Percentiles rank a stretch among this genome's conserved stretches.
Evolutionary conservation across 257 asterid genomes (phyloP).

Genomic region (Marsdenia floribunda): DNA sequence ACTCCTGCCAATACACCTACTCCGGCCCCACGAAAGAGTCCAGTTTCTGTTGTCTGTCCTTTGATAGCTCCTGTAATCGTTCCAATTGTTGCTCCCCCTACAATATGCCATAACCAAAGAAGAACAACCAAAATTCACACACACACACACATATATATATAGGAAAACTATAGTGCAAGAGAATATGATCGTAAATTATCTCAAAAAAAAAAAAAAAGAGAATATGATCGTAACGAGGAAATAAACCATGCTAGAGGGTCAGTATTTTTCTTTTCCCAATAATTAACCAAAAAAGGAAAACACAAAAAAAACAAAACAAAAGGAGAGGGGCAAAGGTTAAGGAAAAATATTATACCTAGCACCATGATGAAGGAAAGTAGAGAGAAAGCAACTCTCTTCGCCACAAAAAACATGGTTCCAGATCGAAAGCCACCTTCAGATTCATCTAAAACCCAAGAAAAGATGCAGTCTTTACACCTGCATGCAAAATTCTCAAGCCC

Average conservation of each 20-base stretch:
- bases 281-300: too few relatives aligned
- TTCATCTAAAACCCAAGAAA: constrained; percentile 22
- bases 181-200: background rate
- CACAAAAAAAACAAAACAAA: too few relatives aligned
- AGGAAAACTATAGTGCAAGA: too few relatives aligned
- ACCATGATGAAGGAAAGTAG: constrained; percentile 57
- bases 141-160: too few relatives aligned
- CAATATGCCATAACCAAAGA: background rate
- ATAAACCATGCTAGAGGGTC: too few relatives aligned
- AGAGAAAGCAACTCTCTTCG: constrained; percentile 40
- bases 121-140: background rate
- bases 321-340: too few relatives aligned
- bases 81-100: constrained; percentile 84
- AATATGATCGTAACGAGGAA: background rate
- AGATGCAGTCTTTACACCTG: constrained; percentile 18
- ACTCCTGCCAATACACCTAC: constrained; percentile 90
- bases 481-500: constrained; percentile 11
- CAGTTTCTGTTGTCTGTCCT: constrained; percentile 95
- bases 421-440: constrained; percentile 21
- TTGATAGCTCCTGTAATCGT: constrained; percentile 73
- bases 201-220: too few relatives aligned
- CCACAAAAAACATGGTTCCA: constrained; percentile 27
- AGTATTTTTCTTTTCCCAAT: too few relatives aligned
- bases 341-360: constrained; percentile 32
- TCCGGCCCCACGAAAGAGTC: constrained; percentile 74